Percentiles rank a stretch among this genome's conserved stretches.
Evolutionary conservation across 768 basidiomycete species (phyloP).

Genomic region (Mycena sanguinolenta): DNA sequence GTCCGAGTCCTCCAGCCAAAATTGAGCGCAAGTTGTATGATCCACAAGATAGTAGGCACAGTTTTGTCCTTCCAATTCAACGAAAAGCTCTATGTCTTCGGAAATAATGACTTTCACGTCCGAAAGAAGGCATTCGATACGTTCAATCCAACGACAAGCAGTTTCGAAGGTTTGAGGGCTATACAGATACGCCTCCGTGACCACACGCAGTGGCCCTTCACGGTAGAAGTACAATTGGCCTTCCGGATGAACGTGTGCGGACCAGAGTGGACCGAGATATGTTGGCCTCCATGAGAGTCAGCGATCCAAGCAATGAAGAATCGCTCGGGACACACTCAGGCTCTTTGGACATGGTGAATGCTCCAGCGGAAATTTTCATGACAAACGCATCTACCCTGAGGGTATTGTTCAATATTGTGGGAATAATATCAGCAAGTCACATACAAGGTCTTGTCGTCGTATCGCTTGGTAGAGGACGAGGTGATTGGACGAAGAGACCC

Average conservation of each 20-base stretch:
- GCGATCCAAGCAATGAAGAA: not conserved
- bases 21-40: slow-evolving; percentile 58
- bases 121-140: slow-evolving; percentile 47
- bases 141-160: slow-evolving; percentile 53
- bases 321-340: slow-evolving; percentile 19
- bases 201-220: slow-evolving; percentile 50
- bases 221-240: slow-evolving; percentile 68
- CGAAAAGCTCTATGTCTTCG: slow-evolving; percentile 60
- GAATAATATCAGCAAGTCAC: not conserved
- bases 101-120: slow-evolving; percentile 49
- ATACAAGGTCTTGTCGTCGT: slow-evolving; percentile 23
- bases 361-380: slow-evolving; percentile 22
- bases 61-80: slow-evolving; percentile 57
- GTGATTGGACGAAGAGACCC: slow-evolving; percentile 19
- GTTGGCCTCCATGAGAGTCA: slow-evolving; percentile 9
- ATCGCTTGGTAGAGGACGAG: slow-evolving; percentile 15
- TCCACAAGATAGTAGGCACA: slow-evolving; percentile 74
- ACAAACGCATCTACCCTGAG: slow-evolving; percentile 14
- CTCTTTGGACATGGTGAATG: slow-evolving; percentile 17
- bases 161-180: slow-evolving; percentile 46
- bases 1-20: slow-evolving; percentile 67
- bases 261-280: slow-evolving; percentile 63
- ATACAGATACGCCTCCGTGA: slow-evolving; percentile 69
- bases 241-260: slow-evolving; percentile 66
- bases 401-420: not conserved